Evolutionary conservation across 2,329 filamentous ascomycete species (phyloP).

Genomic region (Cladosporium oxysporum): DNA sequence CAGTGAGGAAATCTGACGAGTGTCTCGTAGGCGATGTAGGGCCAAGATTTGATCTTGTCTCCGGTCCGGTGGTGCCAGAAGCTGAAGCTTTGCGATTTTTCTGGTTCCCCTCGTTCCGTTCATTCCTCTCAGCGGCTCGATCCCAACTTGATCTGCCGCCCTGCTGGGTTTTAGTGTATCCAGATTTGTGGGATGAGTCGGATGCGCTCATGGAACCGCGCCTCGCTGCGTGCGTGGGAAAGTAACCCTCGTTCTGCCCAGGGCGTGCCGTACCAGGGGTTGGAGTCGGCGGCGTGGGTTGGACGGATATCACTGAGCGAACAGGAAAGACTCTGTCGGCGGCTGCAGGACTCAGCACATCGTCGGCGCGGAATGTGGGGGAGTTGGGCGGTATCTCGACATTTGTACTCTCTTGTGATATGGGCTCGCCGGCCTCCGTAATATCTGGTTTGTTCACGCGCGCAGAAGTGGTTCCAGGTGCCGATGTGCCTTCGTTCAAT

Average conservation of each 20-base stretch:
- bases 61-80: neutral
- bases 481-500: neutral
- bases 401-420: neutral
- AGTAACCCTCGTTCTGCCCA: slow-evolving; percentile 37
- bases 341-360: slow-evolving; percentile 42
- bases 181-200: neutral
- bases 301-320: slow-evolving; percentile 73
- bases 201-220: slow-evolving; percentile 1
- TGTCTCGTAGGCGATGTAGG: slow-evolving; percentile 2
- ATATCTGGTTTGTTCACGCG: slow-evolving; percentile 20
- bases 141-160: neutral
- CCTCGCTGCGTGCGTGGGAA: slow-evolving; percentile 29
- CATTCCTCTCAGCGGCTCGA: neutral
- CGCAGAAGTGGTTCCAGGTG: neutral
- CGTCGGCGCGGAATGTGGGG: slow-evolving; percentile 22
- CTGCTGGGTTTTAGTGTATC: neutral
- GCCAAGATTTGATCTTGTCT: neutral
- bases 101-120: neutral
- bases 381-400: neutral
- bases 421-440: neutral
- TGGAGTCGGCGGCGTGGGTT: slow-evolving; percentile 54
- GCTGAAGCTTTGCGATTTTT: neutral
- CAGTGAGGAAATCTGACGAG: slow-evolving; percentile 4
- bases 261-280: slow-evolving; percentile 28
- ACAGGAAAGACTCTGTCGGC: slow-evolving; percentile 76